Conservation (phyloP, 805 yeast genomes). For the Wickerhamiella spandovensis region DNA sequence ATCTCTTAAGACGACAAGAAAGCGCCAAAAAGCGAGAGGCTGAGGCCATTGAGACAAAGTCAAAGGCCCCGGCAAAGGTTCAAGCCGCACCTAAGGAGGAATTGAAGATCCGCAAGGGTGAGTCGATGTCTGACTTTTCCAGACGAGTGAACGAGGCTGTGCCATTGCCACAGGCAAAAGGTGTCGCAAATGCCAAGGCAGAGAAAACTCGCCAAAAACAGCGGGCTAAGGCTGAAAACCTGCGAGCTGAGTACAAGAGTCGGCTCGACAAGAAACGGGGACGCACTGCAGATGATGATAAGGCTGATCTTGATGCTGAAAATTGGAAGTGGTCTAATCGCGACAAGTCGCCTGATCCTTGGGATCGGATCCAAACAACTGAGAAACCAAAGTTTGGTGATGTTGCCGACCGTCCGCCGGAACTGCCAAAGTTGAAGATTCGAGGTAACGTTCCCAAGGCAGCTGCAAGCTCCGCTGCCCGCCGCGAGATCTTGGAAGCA, state of each 20-base stretch:
- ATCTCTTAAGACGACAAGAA: slow-evolving; percentile 19
- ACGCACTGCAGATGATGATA: slow-evolving; percentile 14
- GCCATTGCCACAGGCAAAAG: slow-evolving; percentile 27
- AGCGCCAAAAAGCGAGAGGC: slow-evolving; percentile 1
- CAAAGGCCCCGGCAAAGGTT: slow-evolving; percentile 2
- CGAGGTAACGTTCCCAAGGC: slow-evolving; percentile 28
- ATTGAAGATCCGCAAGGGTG: slow-evolving; percentile 24
- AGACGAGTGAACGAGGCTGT: slow-evolving; percentile 30
- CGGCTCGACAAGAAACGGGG: slow-evolving; percentile 13
- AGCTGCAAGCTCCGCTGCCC: slow-evolving; percentile 27
- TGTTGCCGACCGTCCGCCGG: slow-evolving; percentile 31
- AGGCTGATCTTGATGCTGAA: slow-evolving; percentile 17
- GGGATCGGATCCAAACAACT: slow-evolving; percentile 25
- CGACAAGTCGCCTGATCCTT: slow-evolving; percentile 31
- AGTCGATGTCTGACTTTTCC: slow-evolving; percentile 27
- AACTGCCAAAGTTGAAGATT: slow-evolving; percentile 21
- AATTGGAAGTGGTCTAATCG: slow-evolving; percentile 13
- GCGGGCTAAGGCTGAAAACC: slow-evolving; percentile 17
- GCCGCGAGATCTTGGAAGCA: slow-evolving; percentile 26
- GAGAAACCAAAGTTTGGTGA: slow-evolving; percentile 29
- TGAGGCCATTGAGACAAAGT: slow-evolving; percentile 4
- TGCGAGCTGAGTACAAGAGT: slow-evolving; percentile 15
- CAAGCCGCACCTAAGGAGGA: slow-evolving; percentile 2
- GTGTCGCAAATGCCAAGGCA: slow-evolving; percentile 21
- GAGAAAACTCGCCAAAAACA: slow-evolving; percentile 18